Percentiles rank a stretch among this genome's conserved stretches.
These are phyloP conservation scores for Emericellopsis atlantica DNA, from an alignment of 2,329 filamentous ascomycete genomes.

Conservation along the genomic window DNA sequence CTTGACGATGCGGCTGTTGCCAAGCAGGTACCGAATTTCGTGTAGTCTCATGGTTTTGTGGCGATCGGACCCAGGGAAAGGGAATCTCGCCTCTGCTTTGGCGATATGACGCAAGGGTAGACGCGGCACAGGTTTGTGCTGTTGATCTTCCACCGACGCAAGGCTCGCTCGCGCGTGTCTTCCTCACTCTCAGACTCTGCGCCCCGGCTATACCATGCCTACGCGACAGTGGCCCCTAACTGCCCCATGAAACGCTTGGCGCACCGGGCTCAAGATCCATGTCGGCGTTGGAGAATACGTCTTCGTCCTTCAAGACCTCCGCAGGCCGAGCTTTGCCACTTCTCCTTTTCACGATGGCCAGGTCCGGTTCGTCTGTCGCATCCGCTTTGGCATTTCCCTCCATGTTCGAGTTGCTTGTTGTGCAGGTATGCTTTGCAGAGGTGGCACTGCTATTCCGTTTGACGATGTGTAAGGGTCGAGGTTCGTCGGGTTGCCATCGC, in stretches of 20 bases:
- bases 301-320: too few relatives aligned
- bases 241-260: too few relatives aligned
- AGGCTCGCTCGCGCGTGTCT: not conserved
- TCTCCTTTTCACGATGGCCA: constrained; percentile 23
- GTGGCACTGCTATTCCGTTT: constrained; percentile 19
- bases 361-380: constrained; percentile 7
- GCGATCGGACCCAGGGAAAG: too few relatives aligned
- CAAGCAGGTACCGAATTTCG: too few relatives aligned
- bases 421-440: constrained; percentile 9
- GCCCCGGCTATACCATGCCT: not conserved
- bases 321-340: constrained; percentile 1
- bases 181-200: constrained; percentile 1
- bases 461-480: constrained; percentile 36
- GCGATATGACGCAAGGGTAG: not conserved
- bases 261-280: too few relatives aligned
- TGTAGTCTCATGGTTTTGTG: not conserved
- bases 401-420: constrained; percentile 10
- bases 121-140: not conserved
- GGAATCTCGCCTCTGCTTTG: not conserved
- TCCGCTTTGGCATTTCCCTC: constrained; percentile 12
- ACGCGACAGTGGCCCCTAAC: not conserved
- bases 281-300: too few relatives aligned
- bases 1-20: too few relatives aligned
- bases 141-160: not conserved
- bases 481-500: constrained; percentile 13